Percentiles rank a stretch among this genome's conserved stretches.
phyloP scores from a whole-genome alignment of 2,329 filamentous ascomycete species.

The Claviceps sorghi region DNA sequence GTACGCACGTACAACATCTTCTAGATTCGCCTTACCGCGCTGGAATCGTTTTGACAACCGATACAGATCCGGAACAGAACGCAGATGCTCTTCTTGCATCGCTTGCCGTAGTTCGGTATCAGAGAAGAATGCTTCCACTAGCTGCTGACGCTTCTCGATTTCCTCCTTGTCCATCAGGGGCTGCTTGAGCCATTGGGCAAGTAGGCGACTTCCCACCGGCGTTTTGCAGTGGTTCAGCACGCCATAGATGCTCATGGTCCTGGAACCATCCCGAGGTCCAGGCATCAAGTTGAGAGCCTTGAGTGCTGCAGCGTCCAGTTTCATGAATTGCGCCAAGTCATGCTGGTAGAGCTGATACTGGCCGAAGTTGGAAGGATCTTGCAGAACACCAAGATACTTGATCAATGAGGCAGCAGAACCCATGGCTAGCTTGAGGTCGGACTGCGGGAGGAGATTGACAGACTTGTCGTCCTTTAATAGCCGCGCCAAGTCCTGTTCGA shows the following conservation, averaged over 20 bases:
- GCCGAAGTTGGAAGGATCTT: slow-evolving; percentile 87
- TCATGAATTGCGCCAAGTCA: slow-evolving; percentile 95
- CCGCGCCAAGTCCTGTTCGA: slow-evolving; percentile 84
- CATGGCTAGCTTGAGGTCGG: slow-evolving; percentile 91
- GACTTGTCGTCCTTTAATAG: slow-evolving; percentile 77
- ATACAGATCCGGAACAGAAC: slow-evolving; percentile 87
- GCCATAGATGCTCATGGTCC: slow-evolving; percentile 92
- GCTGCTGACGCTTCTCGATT: slow-evolving; percentile 80
- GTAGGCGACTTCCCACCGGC: slow-evolving; percentile 71
- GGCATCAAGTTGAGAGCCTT: slow-evolving; percentile 96
- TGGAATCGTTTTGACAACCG: slow-evolving; percentile 91
- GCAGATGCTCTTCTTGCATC: slow-evolving; percentile 90
- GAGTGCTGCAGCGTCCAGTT: slow-evolving; percentile 83
- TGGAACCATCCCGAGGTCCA: slow-evolving; percentile 82
- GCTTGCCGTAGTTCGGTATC: slow-evolving; percentile 90
- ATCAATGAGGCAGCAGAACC: slow-evolving; percentile 85
- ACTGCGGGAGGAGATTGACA: slow-evolving; percentile 65
- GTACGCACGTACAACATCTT: slow-evolving; percentile 91
- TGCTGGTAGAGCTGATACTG: slow-evolving; percentile 97
- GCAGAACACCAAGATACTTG: slow-evolving; percentile 82
- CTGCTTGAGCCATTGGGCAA: slow-evolving; percentile 96
- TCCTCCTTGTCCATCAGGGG: slow-evolving; percentile 82
- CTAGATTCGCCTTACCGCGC: slow-evolving; percentile 73
- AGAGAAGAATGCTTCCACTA: slow-evolving; percentile 87
- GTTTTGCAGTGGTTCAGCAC: slow-evolving; percentile 97